These are phyloP conservation scores for Sporothrix pseudoabietina DNA, from an alignment of 2,329 filamentous ascomycete genomes.

Conservation along the genomic window DNA sequence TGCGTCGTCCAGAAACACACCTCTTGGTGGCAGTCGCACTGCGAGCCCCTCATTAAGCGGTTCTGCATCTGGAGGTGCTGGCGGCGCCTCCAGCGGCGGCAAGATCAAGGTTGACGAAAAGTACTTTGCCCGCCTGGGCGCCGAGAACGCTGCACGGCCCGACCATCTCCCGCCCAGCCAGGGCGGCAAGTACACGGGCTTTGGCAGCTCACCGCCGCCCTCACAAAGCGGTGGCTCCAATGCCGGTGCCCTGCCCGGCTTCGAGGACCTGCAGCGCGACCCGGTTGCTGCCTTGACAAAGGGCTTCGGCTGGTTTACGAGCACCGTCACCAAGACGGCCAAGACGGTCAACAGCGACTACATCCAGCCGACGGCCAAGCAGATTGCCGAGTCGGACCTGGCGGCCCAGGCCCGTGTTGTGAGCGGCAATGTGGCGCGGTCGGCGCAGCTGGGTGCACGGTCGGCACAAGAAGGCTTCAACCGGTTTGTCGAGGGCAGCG, in stretches of 20 bases:
- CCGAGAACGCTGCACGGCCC: constrained; percentile 75
- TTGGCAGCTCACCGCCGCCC: constrained; percentile 74
- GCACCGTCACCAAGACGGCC: constrained; percentile 83
- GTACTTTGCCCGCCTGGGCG: constrained; percentile 85
- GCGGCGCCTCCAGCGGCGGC: constrained; percentile 39
- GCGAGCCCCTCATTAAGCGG: constrained; percentile 36
- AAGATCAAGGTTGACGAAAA: constrained; percentile 74
- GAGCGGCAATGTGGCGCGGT: constrained; percentile 66
- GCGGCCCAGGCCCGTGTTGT: constrained; percentile 66
- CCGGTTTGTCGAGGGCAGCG: constrained; percentile 80
- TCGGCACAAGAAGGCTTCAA: constrained; percentile 78
- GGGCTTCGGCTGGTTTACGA: constrained; percentile 92
- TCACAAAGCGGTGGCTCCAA: constrained; percentile 43
- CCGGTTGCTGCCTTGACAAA: constrained; percentile 86
- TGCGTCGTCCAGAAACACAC: constrained; percentile 36
- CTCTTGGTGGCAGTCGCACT: constrained; percentile 36
- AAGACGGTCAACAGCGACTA: constrained; percentile 89
- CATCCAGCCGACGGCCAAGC: constrained; percentile 88
- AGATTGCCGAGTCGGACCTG: constrained; percentile 80
- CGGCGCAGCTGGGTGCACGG: constrained; percentile 69
- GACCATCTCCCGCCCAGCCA: constrained; percentile 80
- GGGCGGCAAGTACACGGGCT: constrained; percentile 89
- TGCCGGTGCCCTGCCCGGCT: constrained; percentile 60
- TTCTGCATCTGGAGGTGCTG: background rate
- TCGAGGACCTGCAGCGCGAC: constrained; percentile 91